Evolutionary conservation across 371 early-diverging fungal species (phyloP).

Genomic region (Apophysomyces variabilis): DNA sequence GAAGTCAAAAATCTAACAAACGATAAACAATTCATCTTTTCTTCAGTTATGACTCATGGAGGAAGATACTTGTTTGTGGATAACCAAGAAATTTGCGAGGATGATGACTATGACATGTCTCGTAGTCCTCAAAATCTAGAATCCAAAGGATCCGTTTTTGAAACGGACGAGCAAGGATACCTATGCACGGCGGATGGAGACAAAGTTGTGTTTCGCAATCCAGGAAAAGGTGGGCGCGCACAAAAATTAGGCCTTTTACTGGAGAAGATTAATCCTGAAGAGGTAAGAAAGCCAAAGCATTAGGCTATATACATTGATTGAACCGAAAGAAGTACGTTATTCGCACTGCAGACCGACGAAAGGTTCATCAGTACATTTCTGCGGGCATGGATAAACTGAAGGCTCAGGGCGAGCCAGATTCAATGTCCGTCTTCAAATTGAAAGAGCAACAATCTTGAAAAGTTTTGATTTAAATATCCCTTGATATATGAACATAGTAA

Average conservation of each 20-base stretch:
- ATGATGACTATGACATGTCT: slow-evolving; percentile 20
- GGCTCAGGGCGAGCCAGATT: slow-evolving; percentile 12
- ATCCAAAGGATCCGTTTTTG: slow-evolving; percentile 19
- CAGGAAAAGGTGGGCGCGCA: neutral
- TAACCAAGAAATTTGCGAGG: slow-evolving; percentile 20
- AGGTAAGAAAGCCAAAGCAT: neutral
- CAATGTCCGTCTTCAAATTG: slow-evolving; percentile 19
- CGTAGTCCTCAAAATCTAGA: slow-evolving; percentile 18
- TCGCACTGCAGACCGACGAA: slow-evolving; percentile 16
- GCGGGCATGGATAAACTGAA: slow-evolving; percentile 14
- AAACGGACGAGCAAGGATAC: slow-evolving; percentile 12
- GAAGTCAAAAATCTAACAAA: neutral
- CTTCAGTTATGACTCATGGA: slow-evolving; percentile 25
- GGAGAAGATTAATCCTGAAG: slow-evolving; percentile 15
- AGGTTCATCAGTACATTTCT: slow-evolving; percentile 19
- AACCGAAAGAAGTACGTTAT: slow-evolving; percentile 18
- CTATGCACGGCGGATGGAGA: slow-evolving; percentile 5
- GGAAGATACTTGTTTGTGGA: slow-evolving; percentile 28
- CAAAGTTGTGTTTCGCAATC: neutral
- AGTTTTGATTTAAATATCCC: too few relatives aligned
- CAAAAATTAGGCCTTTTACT: slow-evolving; percentile 12
- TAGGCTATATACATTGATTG: neutral
- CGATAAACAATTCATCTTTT: neutral
- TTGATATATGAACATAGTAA: too few relatives aligned
- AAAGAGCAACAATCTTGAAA: neutral